These are phyloP conservation scores for Candida sp. DNA, from an alignment of 1,139 yeast species.

Conservation along the genomic window DNA sequence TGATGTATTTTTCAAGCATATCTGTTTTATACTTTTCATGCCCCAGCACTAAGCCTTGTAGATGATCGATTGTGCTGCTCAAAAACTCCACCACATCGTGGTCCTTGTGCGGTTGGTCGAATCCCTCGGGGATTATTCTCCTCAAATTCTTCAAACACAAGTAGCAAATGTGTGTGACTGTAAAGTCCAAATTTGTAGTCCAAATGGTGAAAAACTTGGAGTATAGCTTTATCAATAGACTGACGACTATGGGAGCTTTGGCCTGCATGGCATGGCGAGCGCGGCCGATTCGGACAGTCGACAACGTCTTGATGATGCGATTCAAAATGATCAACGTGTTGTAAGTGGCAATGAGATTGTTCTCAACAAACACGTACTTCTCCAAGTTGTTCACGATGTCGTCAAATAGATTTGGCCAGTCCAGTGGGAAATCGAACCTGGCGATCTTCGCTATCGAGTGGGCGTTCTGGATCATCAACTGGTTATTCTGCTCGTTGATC, in stretches of 20 bases:
- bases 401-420: constrained; percentile 84
- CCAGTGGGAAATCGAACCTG: constrained; percentile 82
- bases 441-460: constrained; percentile 80
- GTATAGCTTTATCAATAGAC: constrained; percentile 64
- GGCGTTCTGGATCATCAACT: constrained; percentile 81
- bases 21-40: constrained; percentile 62
- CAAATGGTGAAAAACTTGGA: constrained; percentile 63
- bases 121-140: constrained; percentile 78
- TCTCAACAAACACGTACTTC: constrained; percentile 48
- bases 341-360: constrained; percentile 56
- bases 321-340: constrained; percentile 71
- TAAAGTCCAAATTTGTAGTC: constrained; percentile 50
- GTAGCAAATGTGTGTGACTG: constrained; percentile 73
- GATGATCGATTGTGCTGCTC: constrained; percentile 58
- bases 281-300: constrained; percentile 82
- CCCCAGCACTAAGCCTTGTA: constrained; percentile 56
- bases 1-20: constrained; percentile 69
- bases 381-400: constrained; percentile 47
- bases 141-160: constrained; percentile 75
- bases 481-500: constrained; percentile 73
- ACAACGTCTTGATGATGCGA: constrained; percentile 74
- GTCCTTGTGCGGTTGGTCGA: constrained; percentile 66
- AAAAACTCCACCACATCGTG: constrained; percentile 66
- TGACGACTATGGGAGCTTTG: constrained; percentile 65
- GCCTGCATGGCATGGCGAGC: constrained; percentile 80